These are phyloP conservation scores for Lotus japonicus DNA, from an alignment of 306 rosid genomes.

Conservation along the genomic window DNA sequence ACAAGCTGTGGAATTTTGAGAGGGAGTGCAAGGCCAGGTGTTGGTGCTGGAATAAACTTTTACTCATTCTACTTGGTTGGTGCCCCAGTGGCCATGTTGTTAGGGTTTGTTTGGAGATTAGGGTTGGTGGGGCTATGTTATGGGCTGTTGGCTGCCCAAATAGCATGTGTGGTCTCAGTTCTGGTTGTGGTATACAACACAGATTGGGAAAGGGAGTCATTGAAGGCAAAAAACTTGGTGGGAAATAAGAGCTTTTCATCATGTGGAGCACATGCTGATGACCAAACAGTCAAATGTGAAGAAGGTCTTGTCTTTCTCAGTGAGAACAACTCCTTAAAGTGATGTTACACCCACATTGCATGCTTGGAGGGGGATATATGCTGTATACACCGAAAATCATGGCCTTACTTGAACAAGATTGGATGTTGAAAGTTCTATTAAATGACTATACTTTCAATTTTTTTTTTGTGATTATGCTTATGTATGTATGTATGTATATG, in stretches of 20 bases:
- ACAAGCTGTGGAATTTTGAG: conserved; percentile 62
- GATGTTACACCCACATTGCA: not conserved
- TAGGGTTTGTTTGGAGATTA: conserved; percentile 42
- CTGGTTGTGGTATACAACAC: conserved; percentile 44
- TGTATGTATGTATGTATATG: conserved; percentile 20
- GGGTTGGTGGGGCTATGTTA: conserved; percentile 68
- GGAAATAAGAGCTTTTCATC: conserved; percentile 8
- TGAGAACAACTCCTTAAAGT: not conserved
- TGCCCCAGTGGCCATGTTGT: conserved; percentile 48
- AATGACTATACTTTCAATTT: conserved; percentile 2
- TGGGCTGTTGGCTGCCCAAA: conserved; percentile 59
- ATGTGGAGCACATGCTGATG: conserved; percentile 2
- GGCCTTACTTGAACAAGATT: not conserved
- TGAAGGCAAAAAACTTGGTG: conserved; percentile 53
- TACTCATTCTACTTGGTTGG: conserved; percentile 65
- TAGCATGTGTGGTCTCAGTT: conserved; percentile 50
- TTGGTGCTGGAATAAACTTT: conserved; percentile 54
- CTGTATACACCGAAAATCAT: not conserved
- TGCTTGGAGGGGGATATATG: no score
- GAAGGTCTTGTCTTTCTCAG: conserved; percentile 35
- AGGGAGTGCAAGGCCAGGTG: conserved; percentile 68
- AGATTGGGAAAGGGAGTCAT: conserved; percentile 60
- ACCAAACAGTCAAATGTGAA: conserved; percentile 31
- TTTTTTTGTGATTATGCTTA: conserved; percentile 14
- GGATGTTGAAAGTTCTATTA: not conserved